Percentiles rank a stretch among this genome's conserved stretches.
Evolutionary conservation across 2,329 filamentous ascomycete genomes (phyloP).

Genomic region (Xylaria sp.): DNA sequence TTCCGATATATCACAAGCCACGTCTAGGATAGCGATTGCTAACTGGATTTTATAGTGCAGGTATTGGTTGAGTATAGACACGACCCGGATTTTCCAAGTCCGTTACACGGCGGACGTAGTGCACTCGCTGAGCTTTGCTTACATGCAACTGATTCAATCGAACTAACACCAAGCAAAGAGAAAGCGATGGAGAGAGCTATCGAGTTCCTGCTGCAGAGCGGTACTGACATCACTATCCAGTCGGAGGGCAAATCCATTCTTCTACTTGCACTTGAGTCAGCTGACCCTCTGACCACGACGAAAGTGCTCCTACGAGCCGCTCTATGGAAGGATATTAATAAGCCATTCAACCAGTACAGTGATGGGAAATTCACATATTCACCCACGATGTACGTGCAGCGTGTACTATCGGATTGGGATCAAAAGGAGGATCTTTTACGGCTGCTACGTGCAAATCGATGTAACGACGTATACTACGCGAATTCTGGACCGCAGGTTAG

Average conservation of each 20-base stretch:
- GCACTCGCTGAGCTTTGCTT: conserved; percentile 73
- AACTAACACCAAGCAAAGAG: conserved; percentile 59
- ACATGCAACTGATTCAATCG: conserved; percentile 60
- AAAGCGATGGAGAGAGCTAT: conserved; percentile 69
- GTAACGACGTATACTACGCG: conserved; percentile 65
- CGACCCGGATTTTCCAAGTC: conserved; percentile 72
- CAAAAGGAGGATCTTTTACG: conserved; percentile 56
- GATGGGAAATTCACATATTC: conserved; percentile 69
- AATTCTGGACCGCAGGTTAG: conserved; percentile 57
- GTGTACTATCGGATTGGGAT: conserved; percentile 56
- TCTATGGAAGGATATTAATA: conserved; percentile 73
- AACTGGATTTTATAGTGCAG: conserved; percentile 50
- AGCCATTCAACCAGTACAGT: conserved; percentile 65
- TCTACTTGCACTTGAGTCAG: conserved; percentile 68
- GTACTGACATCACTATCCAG: conserved; percentile 66
- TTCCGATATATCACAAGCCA: neutral
- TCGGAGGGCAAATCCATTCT: conserved; percentile 68
- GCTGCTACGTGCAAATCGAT: conserved; percentile 64
- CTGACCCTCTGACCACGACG: conserved; percentile 65
- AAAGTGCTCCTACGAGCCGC: conserved; percentile 70
- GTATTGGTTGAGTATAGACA: conserved; percentile 69
- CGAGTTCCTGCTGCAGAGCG: conserved; percentile 64
- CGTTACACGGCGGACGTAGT: conserved; percentile 70
- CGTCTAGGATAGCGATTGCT: neutral
- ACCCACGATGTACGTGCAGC: conserved; percentile 70